Evolutionary conservation across 129 eudicot genomes (phyloP), one percentile per base, ranked within the genome.

Genomic region (Saposhnikovia divaricata): DNA sequence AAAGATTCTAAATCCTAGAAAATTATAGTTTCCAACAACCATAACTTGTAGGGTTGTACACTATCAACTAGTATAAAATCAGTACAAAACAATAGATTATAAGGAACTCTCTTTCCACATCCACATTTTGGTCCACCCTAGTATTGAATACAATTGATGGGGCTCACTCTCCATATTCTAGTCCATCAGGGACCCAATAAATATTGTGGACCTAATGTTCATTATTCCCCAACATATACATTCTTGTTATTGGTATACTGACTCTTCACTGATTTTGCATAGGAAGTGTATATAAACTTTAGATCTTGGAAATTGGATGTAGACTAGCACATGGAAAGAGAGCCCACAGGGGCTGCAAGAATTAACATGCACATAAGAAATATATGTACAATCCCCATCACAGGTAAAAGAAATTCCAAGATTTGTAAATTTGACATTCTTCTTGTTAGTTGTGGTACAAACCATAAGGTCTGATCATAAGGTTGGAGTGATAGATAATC

Each of bases 181-280:
- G 90, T 78, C 87, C 88, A 75, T 51, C 42, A 74, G 61, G 79
- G 85, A 82, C 61, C 88, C 85, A 84, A 77, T 80, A 79, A 82
- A 68, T 87, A 75, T 18, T 47, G 86, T 81, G 83, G 86, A 28
- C 83, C 89, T 74, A 79, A 15, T 68, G 80, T 50, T 80, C 46
- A 78, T 84, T 53, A 72, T 82, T 57, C 88, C 79, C 65, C 82
- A 77, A 74, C 80, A 81, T 80, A 73, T n/a, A 51, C 65, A 78
- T 72, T 80, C 59, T 61, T 79, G 84, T 78, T 38, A 84, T 81
- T 81, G 81, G 70, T 85, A 87, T 53, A 27, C 81, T 53, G 83
- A 87, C 86, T 48, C 53, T 80, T 82, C 68, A 81, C 83, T 82
- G 78, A 28, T 79, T 84, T 84, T 51, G 59, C 76, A 34, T 34